Conservation (phyloP, 441 rosid species). For the Erodium chrysanthum region DNA sequence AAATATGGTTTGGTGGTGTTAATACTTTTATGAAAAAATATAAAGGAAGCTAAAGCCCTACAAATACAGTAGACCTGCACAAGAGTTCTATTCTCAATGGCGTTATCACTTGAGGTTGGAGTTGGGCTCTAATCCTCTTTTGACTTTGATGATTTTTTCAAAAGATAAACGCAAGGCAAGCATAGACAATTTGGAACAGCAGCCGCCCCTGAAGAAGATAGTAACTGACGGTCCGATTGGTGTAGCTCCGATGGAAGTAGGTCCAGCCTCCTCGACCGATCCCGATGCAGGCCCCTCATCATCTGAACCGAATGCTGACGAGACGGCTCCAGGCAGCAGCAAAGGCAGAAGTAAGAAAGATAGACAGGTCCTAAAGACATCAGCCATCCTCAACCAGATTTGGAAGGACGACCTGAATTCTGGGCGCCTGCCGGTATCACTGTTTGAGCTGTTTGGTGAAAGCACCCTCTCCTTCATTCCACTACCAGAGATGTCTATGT, state of each 20-base stretch:
- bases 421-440: conserved; percentile 29
- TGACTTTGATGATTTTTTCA: conserved; percentile 14
- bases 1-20: no score
- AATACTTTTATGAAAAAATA: no score
- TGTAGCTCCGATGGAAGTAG: conserved; percentile 33
- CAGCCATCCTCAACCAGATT: conserved; percentile 47
- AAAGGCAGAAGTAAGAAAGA: not conserved
- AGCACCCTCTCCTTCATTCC: conserved; percentile 66
- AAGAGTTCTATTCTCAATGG: not conserved
- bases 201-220: conserved; percentile 42
- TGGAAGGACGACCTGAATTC: conserved; percentile 79
- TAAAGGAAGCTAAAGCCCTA: no score
- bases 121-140: conserved; percentile 9
- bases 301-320: conserved; percentile 28
- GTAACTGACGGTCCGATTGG: conserved; percentile 37
- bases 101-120: not conserved
- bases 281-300: conserved; percentile 27
- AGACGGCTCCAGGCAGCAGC: conserved; percentile 23
- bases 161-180: conserved; percentile 47
- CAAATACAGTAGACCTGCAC: not conserved
- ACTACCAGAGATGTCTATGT: conserved; percentile 61
- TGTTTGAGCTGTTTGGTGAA: conserved; percentile 67
- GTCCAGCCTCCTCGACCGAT: conserved; percentile 21
- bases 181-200: conserved; percentile 36
- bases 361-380: conserved; percentile 23